A percentile compares a stretch with the other conserved stretches of the same genome.
Evolutionary conservation across 2,329 filamentous ascomycete species (phyloP).

Genomic region (Apiospora arundinis): DNA sequence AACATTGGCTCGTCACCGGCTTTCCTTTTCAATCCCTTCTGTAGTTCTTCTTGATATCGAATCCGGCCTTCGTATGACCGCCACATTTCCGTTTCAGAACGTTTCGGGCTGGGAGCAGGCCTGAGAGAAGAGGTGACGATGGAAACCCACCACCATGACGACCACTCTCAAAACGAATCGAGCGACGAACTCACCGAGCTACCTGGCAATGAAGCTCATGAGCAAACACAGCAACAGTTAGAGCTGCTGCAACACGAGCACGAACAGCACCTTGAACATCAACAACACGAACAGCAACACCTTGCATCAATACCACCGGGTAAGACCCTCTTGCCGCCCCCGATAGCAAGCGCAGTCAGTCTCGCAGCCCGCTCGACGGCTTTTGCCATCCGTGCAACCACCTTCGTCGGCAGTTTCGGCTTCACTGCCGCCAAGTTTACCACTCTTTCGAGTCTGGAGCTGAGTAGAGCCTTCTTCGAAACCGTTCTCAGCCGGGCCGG

Average conservation of each 20-base stretch:
- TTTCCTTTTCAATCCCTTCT: background rate
- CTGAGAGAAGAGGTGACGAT: background rate
- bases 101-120: conserved; percentile 3
- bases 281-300: conserved; percentile 14
- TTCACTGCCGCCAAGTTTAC: conserved; percentile 62
- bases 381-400: conserved; percentile 60
- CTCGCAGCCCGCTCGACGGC: conserved; percentile 66
- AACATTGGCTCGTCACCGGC: background rate
- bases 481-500: conserved; percentile 60
- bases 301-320: conserved; percentile 32
- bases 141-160: conserved; percentile 9
- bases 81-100: background rate
- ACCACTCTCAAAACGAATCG: conserved; percentile 5
- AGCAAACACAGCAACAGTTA: background rate
- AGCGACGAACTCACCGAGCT: conserved; percentile 16
- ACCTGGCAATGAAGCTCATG: background rate
- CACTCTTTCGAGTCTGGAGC: conserved; percentile 62
- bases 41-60: conserved; percentile 1
- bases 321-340: conserved; percentile 61
- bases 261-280: background rate
- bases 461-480: conserved; percentile 61
- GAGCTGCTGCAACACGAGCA: background rate
- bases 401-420: conserved; percentile 57
- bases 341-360: conserved; percentile 65
- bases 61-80: background rate